phyloP scores from a whole-genome alignment of 2,329 filamentous ascomycete species.

The Ophiocordyceps camponoti-saundersi region DNA sequence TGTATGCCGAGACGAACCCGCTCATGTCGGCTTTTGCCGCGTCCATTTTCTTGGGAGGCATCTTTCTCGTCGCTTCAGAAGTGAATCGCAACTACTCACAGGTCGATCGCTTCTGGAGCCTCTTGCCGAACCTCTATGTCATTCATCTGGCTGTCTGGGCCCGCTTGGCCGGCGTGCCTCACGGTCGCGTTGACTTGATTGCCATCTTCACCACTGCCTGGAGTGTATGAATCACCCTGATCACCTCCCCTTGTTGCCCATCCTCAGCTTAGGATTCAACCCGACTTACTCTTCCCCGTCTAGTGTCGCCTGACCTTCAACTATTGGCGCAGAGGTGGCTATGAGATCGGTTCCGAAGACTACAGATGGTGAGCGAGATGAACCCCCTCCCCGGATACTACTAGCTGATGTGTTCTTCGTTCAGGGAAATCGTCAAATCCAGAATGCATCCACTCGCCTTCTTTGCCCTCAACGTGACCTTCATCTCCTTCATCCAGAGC shows the following conservation, averaged over 20 bases:
- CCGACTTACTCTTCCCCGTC: neutral
- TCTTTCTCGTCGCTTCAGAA: constrained; percentile 66
- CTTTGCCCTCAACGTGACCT: constrained; percentile 74
- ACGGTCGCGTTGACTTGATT: constrained; percentile 54
- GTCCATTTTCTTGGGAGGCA: constrained; percentile 49
- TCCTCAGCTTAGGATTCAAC: neutral
- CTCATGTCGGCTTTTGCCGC: constrained; percentile 58
- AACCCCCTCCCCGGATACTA: neutral
- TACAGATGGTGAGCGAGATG: constrained; percentile 57
- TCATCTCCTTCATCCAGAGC: constrained; percentile 75
- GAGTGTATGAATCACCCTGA: constrained; percentile 44
- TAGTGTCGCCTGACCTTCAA: constrained; percentile 67
- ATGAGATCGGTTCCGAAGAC: constrained; percentile 76
- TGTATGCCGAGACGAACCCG: constrained; percentile 80
- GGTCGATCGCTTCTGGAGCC: constrained; percentile 81
- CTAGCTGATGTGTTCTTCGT: neutral
- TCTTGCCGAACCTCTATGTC: constrained; percentile 76
- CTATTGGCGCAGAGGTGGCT: constrained; percentile 92
- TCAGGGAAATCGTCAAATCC: constrained; percentile 52
- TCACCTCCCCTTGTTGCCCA: neutral
- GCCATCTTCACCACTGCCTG: constrained; percentile 56
- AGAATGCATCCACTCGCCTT: constrained; percentile 48
- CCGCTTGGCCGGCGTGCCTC: constrained; percentile 53
- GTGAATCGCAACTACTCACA: constrained; percentile 93
- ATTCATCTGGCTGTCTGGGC: constrained; percentile 75